These are phyloP conservation scores for Scleroderma citrinum DNA, from an alignment of 768 basidiomycete species.

Conservation along the genomic window DNA sequence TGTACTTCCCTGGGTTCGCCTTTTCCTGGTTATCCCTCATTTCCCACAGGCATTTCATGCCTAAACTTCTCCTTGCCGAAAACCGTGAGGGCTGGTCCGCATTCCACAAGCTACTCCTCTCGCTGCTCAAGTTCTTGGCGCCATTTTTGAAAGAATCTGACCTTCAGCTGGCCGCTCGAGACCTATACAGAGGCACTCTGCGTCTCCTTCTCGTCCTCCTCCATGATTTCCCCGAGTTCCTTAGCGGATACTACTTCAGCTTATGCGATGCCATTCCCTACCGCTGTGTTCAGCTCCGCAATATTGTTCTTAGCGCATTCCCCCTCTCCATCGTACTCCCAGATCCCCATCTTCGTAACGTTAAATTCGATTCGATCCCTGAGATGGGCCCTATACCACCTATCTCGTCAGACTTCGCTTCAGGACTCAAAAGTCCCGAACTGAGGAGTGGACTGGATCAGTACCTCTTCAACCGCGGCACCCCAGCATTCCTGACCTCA, in stretches of 20 bases:
- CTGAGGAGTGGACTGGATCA: constrained; percentile 78
- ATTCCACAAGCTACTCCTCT: constrained; percentile 90
- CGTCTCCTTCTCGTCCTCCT: constrained; percentile 90
- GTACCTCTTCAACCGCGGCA: constrained; percentile 73
- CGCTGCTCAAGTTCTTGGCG: constrained; percentile 90
- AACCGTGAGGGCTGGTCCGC: constrained; percentile 96
- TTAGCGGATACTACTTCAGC: constrained; percentile 94
- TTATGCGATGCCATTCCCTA: constrained; percentile 91
- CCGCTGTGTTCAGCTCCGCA: constrained; percentile 91
- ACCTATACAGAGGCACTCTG: constrained; percentile 86
- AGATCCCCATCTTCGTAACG: constrained; percentile 75
- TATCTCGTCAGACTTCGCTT: constrained; percentile 86
- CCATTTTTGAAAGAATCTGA: constrained; percentile 85
- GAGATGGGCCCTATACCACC: constrained; percentile 93
- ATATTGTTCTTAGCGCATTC: constrained; percentile 95
- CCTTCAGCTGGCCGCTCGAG: constrained; percentile 72
- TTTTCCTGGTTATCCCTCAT: constrained; percentile 98
- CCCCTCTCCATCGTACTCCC: constrained; percentile 77
- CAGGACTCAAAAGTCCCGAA: constrained; percentile 74
- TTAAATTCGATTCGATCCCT: constrained; percentile 68
- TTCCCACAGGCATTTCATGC: constrained; percentile 97
- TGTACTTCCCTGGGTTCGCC: constrained; percentile 95
- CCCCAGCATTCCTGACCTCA: constrained; percentile 64
- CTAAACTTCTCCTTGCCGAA: constrained; percentile 81
- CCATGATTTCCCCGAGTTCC: constrained; percentile 98